phyloP scores from a whole-genome alignment of 495 filamentous ascomycete genomes.

The Rostrohypoxylon terebratum region DNA sequence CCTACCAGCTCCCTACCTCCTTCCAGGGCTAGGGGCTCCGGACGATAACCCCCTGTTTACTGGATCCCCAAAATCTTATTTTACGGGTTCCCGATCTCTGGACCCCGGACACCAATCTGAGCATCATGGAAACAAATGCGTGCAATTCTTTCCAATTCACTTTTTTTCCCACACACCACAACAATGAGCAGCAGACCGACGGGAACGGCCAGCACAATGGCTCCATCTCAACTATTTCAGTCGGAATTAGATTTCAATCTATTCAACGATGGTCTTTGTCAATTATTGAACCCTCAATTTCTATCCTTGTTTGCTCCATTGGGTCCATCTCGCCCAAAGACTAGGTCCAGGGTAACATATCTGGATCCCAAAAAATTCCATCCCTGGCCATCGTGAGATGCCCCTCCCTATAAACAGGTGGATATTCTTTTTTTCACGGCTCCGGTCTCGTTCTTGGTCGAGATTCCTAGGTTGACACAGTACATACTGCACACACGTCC shows the following conservation, averaged over 20 bases:
- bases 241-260: conserved; percentile 1
- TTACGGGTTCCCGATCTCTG: conserved; percentile 52
- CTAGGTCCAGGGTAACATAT: conserved; percentile 34
- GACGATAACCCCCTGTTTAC: conserved; percentile 22
- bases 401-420: conserved; percentile 25
- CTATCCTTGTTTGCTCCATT: conserved; percentile 31
- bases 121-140: conserved; percentile 41
- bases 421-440: conserved; percentile 22
- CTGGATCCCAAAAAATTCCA: conserved; percentile 16
- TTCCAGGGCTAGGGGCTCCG: conserved; percentile 24
- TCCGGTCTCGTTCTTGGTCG: conserved; percentile 20
- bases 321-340: conserved; percentile 9
- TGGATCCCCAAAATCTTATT: conserved; percentile 45
- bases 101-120: conserved; percentile 37
- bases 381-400: conserved; percentile 29
- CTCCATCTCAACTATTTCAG: not conserved
- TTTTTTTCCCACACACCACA: conserved; percentile 32
- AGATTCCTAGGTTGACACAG: conserved; percentile 33
- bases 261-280: conserved; percentile 9
- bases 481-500: no score
- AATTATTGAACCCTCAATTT: conserved; percentile 16
- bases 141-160: conserved; percentile 35
- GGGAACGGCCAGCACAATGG: conserved; percentile 21
- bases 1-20: conserved; percentile 13
- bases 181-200: conserved; percentile 23